These are phyloP conservation scores for Ceratocystis ficicola DNA, from an alignment of 2,329 filamentous ascomycete species.

Conservation along the genomic window DNA sequence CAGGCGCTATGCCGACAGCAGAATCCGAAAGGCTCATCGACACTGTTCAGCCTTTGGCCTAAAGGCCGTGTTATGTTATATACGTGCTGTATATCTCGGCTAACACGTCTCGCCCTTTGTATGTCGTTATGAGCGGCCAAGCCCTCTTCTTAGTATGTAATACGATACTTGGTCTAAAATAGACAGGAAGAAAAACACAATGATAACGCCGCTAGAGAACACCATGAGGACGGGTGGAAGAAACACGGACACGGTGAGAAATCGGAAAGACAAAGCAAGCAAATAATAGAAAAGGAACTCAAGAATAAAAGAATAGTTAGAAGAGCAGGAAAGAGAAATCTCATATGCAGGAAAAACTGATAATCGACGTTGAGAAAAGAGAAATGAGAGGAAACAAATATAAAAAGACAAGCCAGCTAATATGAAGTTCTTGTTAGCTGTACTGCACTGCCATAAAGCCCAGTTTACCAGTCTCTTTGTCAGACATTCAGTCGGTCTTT, in stretches of 20 bases:
- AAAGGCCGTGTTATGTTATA: no score
- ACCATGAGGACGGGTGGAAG: neutral
- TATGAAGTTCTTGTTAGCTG: neutral
- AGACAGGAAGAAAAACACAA: neutral
- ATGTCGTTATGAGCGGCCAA: neutral
- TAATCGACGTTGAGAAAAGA: neutral
- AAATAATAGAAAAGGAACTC: neutral
- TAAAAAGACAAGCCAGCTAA: neutral
- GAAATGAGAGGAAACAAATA: neutral
- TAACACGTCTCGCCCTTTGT: no score
- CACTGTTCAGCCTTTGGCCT: neutral
- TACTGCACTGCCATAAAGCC: neutral
- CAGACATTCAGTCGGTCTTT: neutral
- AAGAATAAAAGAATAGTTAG: neutral
- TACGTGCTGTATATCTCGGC: no score
- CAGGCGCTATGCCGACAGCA: neutral
- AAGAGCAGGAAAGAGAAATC: conserved; percentile 1
- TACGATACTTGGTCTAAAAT: conserved; percentile 13
- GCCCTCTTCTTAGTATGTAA: neutral
- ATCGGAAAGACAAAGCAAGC: neutral
- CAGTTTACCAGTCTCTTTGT: neutral
- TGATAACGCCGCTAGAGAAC: neutral
- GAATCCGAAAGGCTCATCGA: neutral
- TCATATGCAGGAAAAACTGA: neutral
- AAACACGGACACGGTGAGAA: neutral